Base-by-base conservation (phyloP, 768 basidiomycete genomes). In the Mycena metata region DNA sequence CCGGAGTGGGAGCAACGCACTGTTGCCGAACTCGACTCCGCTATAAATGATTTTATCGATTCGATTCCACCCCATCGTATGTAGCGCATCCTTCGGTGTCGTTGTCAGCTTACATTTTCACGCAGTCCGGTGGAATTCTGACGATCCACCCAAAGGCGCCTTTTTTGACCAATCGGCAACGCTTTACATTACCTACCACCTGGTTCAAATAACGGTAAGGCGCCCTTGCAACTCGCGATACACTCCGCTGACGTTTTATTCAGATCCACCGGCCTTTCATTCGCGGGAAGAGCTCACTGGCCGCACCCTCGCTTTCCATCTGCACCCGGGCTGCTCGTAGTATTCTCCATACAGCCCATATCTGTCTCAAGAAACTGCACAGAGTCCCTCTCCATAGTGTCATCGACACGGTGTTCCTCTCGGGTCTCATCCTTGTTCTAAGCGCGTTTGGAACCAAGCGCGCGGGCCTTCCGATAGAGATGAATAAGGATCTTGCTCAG, bases 1-100 rank as follows among this genome's bases (percentile, higher is more conserved):
- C 65, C 86, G 82, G 77, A 89, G 81, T 81, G 88, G 85, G 84
- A 88, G 57, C 80, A 82, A 55, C 79, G 82, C 6, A 83, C 87
- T 45, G 88, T 91, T 12, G 81, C 89, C 12, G 86, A 89, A 57
- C 77, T 91, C 13, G 90, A 91, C 74, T 89, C 88, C 1, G 83
- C 86, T 0, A 77, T 92, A 69, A 73, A 83, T 85, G 69, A 84
- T 21, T 92, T 91, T 88, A 82, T 88, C 23, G 87, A 90, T 52
- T 78, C 82, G 2, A 76, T 92, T 1, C 91, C 91, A 1, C 79
- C 84, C 36, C 86, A 88, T 67, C 75, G 88, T 89, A 66, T 43
- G 82, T 80, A n/a, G 10, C 1, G 43, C 35, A 26, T 30, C 15
- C 5, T 59, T 46, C 12, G 56, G 56, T 13, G 57, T 55, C 59